phyloP scores from a whole-genome alignment of 2,329 filamentous ascomycete species.

The Nigrograna mackinnonii region DNA sequence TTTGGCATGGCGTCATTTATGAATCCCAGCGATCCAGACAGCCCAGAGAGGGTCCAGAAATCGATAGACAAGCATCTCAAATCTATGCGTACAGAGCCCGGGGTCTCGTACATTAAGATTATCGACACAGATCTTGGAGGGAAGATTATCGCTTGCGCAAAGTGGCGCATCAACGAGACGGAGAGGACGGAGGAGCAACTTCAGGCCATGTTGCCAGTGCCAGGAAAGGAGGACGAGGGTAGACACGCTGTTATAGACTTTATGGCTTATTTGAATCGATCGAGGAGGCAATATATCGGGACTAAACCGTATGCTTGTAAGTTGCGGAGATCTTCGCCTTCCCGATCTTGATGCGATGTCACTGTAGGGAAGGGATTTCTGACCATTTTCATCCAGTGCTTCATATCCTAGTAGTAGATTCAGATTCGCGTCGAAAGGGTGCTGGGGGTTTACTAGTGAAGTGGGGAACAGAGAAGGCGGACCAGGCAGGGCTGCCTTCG shows the following conservation, averaged over 20 bases:
- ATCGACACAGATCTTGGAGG: conserved; percentile 34
- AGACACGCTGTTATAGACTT: conserved; percentile 30
- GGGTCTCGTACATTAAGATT: conserved; percentile 33
- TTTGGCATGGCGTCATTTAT: conserved; percentile 27
- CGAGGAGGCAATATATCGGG: conserved; percentile 34
- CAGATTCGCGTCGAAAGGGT: conserved; percentile 45
- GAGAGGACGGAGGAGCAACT: conserved; percentile 35
- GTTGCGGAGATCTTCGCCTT: conserved; percentile 9
- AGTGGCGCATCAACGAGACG: conserved; percentile 39
- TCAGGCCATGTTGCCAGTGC: conserved; percentile 29
- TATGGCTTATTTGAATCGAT: conserved; percentile 23
- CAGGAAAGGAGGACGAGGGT: conserved; percentile 24
- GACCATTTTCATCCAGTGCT: conserved; percentile 19
- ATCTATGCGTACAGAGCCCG: conserved; percentile 24
- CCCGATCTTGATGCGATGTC: too few relatives aligned
- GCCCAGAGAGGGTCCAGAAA: conserved; percentile 20
- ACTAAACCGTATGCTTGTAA: conserved; percentile 39
- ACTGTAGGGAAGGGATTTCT: too few relatives aligned
- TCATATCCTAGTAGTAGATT: conserved; percentile 38
- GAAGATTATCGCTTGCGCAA: conserved; percentile 37
- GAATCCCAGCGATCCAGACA: conserved; percentile 14
- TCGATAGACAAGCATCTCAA: conserved; percentile 28
- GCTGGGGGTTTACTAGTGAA: conserved; percentile 44
- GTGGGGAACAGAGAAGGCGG: conserved; percentile 45
- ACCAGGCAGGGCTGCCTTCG: conserved; percentile 41